Evolutionary conservation across 2,329 filamentous ascomycete species (phyloP).

Genomic region (Aspergillus fischeri): DNA sequence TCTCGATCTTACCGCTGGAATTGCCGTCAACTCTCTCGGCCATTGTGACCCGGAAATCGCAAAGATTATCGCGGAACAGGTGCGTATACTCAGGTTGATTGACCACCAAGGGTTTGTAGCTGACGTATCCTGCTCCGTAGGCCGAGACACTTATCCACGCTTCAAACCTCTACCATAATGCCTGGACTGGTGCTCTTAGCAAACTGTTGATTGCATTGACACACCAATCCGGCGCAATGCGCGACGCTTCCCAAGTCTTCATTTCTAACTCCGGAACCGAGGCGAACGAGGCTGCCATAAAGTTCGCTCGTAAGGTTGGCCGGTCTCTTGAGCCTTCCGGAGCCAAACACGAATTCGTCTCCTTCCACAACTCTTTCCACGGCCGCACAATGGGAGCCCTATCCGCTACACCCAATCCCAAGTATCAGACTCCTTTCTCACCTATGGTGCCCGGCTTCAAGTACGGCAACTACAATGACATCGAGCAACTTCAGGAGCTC

Average conservation of each 20-base stretch:
- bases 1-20: conserved; percentile 91
- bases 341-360: conserved; percentile 77
- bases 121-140: conserved; percentile 31
- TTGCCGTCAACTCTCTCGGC: conserved; percentile 89
- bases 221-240: conserved; percentile 73
- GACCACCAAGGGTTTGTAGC: conserved; percentile 4
- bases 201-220: conserved; percentile 82
- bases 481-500: conserved; percentile 64
- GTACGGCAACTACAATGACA: conserved; percentile 81
- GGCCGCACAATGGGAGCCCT: conserved; percentile 92
- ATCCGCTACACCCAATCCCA: conserved; percentile 95
- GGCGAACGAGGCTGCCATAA: conserved; percentile 96
- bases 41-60: conserved; percentile 81
- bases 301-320: conserved; percentile 90
- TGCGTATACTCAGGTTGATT: conserved; percentile 30
- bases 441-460: conserved; percentile 94
- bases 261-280: conserved; percentile 96
- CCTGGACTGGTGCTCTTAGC: conserved; percentile 87
- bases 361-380: conserved; percentile 90
- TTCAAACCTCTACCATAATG: conserved; percentile 96
- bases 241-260: conserved; percentile 74
- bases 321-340: conserved; percentile 69
- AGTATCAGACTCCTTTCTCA: conserved; percentile 92
- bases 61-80: conserved; percentile 73
- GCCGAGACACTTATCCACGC: conserved; percentile 78